phyloP scores from a whole-genome alignment of 352 stramenopile species.

The Phytophthora megakarya region DNA sequence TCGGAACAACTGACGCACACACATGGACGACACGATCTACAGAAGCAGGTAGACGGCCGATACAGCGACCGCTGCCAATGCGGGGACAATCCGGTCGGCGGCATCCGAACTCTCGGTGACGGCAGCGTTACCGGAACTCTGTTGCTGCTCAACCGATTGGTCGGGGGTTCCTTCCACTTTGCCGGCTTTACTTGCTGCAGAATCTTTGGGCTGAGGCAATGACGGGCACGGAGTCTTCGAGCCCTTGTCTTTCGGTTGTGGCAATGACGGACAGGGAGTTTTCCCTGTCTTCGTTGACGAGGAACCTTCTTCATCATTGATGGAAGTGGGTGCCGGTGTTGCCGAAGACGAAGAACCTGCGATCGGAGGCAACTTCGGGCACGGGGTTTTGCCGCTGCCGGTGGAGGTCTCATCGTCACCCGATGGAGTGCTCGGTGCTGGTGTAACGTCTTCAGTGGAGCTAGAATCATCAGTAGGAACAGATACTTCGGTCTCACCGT shows the following conservation, averaged over 20 bases:
- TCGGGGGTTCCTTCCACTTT: conserved; percentile 6
- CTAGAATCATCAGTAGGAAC: conserved; percentile 11
- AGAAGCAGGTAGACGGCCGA: conserved; percentile 54
- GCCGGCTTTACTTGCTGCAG: conserved; percentile 9
- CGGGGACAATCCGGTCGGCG: conserved; percentile 27
- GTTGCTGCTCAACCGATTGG: conserved; percentile 25
- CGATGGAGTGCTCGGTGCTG: conserved; percentile 19
- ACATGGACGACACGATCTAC: conserved; percentile 40
- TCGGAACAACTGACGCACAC: conserved; percentile 32
- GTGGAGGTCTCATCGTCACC: conserved; percentile 1
- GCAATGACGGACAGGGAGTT: conserved; percentile 34
- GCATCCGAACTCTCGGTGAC: no score
- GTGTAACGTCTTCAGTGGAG: conserved; percentile 23
- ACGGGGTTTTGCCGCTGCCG: conserved; percentile 23
- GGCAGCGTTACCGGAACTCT: conserved; percentile 7
- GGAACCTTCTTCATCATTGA: conserved; percentile 24
- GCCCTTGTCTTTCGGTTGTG: conserved; percentile 22
- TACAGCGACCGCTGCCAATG: conserved; percentile 37
- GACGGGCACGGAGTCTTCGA: conserved; percentile 26
- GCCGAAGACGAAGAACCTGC: conserved; percentile 31
- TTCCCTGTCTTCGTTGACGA: conserved; percentile 24
- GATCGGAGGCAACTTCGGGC: conserved; percentile 18
- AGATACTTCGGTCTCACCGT: background rate
- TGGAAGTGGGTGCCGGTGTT: conserved; percentile 36
- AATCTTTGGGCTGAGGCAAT: conserved; percentile 30